Evolutionary conservation across 169 alveolate species (phyloP).

Genomic region (Cryptosporidium baileyi): DNA sequence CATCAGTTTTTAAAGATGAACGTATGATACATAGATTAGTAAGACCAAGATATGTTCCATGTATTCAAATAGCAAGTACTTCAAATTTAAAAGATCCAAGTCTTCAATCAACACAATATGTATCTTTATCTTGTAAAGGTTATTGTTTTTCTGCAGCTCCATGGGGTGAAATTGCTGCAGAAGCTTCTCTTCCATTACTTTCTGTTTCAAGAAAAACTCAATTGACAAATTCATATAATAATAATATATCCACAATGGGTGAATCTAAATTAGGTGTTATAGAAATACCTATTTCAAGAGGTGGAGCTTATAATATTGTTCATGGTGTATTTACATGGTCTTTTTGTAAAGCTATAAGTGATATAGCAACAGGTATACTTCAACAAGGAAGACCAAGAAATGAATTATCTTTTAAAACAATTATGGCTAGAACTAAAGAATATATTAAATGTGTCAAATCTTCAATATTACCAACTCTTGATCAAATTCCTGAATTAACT

Average conservation of each 20-base stretch:
- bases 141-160: slow-evolving; percentile 85
- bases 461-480: slow-evolving; percentile 77
- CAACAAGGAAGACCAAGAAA: slow-evolving; percentile 76
- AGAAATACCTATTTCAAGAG: slow-evolving; percentile 60
- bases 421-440: slow-evolving; percentile 77
- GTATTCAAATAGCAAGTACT: slow-evolving; percentile 83
- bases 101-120: slow-evolving; percentile 75
- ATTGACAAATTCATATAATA: background rate
- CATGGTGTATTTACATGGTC: slow-evolving; percentile 88
- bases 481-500: slow-evolving; percentile 81
- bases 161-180: slow-evolving; percentile 83
- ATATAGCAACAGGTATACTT: slow-evolving; percentile 77
- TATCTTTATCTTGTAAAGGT: slow-evolving; percentile 75
- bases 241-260: background rate
- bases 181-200: slow-evolving; percentile 79
- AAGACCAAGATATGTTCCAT: slow-evolving; percentile 83
- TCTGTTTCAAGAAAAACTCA: slow-evolving; percentile 65
- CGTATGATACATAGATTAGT: slow-evolving; percentile 84
- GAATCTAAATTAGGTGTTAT: slow-evolving; percentile 31
- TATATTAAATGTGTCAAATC: slow-evolving; percentile 76
- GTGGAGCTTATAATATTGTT: slow-evolving; percentile 74
- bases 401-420: slow-evolving; percentile 75
- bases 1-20: slow-evolving; percentile 78
- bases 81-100: slow-evolving; percentile 80
- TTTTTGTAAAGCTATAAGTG: slow-evolving; percentile 71